Conservation (phyloP, 1,284 basidiomycete species). For the Xerocomus nothofagi region DNA sequence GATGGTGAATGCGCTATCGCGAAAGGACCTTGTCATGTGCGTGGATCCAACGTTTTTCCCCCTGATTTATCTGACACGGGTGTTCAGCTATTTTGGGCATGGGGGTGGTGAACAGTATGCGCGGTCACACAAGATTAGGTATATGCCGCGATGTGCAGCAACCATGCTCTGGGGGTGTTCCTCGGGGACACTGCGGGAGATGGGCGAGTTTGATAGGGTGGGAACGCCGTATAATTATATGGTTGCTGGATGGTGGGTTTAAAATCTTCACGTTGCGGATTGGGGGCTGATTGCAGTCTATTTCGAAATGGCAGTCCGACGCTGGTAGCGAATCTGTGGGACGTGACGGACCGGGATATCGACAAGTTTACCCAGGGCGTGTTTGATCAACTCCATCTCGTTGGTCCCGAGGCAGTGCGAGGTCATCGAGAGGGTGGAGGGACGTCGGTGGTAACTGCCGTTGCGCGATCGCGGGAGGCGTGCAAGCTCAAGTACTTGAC, state of each 20-base stretch:
- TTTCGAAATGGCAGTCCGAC: slow-evolving; percentile 64
- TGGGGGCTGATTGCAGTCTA: background rate
- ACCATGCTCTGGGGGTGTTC: slow-evolving; percentile 99
- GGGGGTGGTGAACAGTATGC: slow-evolving; percentile 95
- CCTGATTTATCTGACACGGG: slow-evolving; percentile 8
- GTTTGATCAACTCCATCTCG: slow-evolving; percentile 74
- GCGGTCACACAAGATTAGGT: slow-evolving; percentile 80
- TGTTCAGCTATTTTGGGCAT: slow-evolving; percentile 89
- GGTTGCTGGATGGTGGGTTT: slow-evolving; percentile 88
- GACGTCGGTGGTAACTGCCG: slow-evolving; percentile 70
- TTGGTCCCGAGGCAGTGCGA: slow-evolving; percentile 39
- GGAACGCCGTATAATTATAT: slow-evolving; percentile 95
- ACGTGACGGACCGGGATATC: slow-evolving; percentile 97
- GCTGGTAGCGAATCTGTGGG: slow-evolving; percentile 94
- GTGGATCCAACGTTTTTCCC: slow-evolving; percentile 35
- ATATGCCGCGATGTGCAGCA: slow-evolving; percentile 81
- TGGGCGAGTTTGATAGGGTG: slow-evolving; percentile 90
- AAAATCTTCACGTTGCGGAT: background rate
- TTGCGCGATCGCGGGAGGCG: slow-evolving; percentile 72
- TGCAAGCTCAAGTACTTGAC: slow-evolving; percentile 94
- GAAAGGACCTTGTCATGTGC: slow-evolving; percentile 83
- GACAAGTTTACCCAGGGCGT: slow-evolving; percentile 89
- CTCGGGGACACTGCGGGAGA: slow-evolving; percentile 82
- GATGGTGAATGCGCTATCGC: slow-evolving; percentile 66
- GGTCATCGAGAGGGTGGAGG: background rate